phyloP scores from a whole-genome alignment of 371 early-diverging fungal species.

The Circinella minor region DNA sequence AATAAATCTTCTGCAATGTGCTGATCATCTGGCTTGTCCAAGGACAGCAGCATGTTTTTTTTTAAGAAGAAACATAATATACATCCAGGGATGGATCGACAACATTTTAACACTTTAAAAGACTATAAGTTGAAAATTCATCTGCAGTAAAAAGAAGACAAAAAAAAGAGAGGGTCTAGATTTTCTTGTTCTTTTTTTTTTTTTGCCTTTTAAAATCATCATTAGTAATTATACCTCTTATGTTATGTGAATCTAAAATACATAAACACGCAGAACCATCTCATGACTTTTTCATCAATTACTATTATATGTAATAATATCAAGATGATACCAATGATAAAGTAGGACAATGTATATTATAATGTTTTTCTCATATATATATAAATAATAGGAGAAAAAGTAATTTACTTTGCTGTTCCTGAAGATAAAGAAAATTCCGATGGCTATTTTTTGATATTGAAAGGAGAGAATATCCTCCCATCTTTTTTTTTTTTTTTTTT shows the following conservation, averaged over 20 bases:
- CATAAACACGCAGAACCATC: too few relatives aligned
- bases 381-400: too few relatives aligned
- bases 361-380: too few relatives aligned
- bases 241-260: too few relatives aligned
- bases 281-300: too few relatives aligned
- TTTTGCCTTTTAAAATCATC: neutral
- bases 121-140: neutral
- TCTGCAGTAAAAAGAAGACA: neutral
- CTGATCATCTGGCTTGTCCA: slow-evolving; percentile 2
- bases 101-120: neutral
- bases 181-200: neutral
- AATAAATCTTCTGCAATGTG: neutral
- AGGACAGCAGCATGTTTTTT: neutral
- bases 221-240: neutral
- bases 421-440: too few relatives aligned
- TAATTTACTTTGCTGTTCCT: too few relatives aligned
- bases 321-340: too few relatives aligned
- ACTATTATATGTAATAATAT: too few relatives aligned
- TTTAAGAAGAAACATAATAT: too few relatives aligned
- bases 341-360: too few relatives aligned
- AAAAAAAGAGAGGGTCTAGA: neutral
- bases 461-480: neutral
- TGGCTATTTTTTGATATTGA: too few relatives aligned
- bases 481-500: neutral
- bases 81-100: neutral